Base-by-base conservation (phyloP, 2,329 filamentous ascomycete species). In the Waltergamsia citrina region DNA sequence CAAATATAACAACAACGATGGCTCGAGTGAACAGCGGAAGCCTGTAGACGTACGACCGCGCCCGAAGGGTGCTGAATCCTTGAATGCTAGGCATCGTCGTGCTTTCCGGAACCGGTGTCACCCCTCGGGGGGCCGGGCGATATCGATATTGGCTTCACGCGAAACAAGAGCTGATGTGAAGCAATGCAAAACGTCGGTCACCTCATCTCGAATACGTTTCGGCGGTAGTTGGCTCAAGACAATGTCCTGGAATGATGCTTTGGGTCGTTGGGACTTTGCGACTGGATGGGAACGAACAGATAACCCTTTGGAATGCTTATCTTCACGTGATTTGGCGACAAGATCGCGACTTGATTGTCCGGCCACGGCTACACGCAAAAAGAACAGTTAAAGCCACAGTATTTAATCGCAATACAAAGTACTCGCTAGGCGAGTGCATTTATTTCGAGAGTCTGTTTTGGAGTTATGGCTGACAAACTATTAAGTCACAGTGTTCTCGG, bases 1-100 rank as follows among this genome's bases (percentile, higher is more conserved):
- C 41, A 21, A 82, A 50, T 37, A 94, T 83, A 29, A 79, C 59
- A 4, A 78, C 49, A 15, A 87, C 54, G 11, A 87, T 71, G 14
- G 71, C 57, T 33, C 88, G 77, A 18, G 92, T 95, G 53, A 92
- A 87, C 2, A 96, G 67, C 23, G 92, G 90, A n/a, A 96, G 68
- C 32, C 87, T 80, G 39, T 85, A 67, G 43, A 94, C 51, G 55
- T 94, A 95, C 7, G 84, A 85, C 43, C 85, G 81, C 47, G 87
- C 70, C 45, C 85, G 78, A 40, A 71, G 58, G 21, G 81, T 75
- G 59, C 79, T 88, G 59, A 93, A 80, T 37, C 46, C 48, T 34
- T 49, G 52, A 23, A 57, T 44, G 39, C 46, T 49, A 33, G 54
- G 50, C 51, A 57, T 57, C 38, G 39, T 41, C n/a, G n/a, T n/a